Conservation (phyloP, 2,329 filamentous ascomycete genomes). For the Hypomyces rosellus region DNA sequence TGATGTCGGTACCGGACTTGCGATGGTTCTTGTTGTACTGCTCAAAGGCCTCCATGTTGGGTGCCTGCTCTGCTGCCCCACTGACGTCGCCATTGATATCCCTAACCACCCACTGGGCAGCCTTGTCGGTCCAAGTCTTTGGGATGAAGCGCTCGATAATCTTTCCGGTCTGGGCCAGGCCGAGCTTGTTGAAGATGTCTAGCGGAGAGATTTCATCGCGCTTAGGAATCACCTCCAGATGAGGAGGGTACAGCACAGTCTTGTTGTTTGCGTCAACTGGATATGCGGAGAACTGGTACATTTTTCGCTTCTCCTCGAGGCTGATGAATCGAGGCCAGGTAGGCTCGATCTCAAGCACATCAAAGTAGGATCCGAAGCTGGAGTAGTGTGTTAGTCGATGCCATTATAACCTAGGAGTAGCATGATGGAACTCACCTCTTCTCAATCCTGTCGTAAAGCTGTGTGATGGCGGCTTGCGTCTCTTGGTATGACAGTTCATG, state of each 20-base stretch:
- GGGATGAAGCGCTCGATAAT: slow-evolving; percentile 28
- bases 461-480: slow-evolving; percentile 29
- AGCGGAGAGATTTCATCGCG: slow-evolving; percentile 19
- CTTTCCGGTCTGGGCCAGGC: slow-evolving; percentile 23
- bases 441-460: slow-evolving; percentile 29
- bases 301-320: slow-evolving; percentile 23
- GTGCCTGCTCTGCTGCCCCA: slow-evolving; percentile 22
- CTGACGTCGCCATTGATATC: slow-evolving; percentile 20
- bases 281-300: slow-evolving; percentile 23
- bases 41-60: slow-evolving; percentile 24
- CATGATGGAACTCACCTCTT: slow-evolving; percentile 28
- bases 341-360: slow-evolving; percentile 27
- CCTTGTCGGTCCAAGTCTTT: slow-evolving; percentile 24
- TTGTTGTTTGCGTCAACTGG: slow-evolving; percentile 22
- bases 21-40: slow-evolving; percentile 29
- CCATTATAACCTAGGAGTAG: no score
- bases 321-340: slow-evolving; percentile 25
- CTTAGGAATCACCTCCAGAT: slow-evolving; percentile 24
- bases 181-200: slow-evolving; percentile 26
- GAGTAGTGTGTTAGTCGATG: not conserved
- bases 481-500: slow-evolving; percentile 23
- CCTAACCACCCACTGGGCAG: slow-evolving; percentile 24
- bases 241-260: slow-evolving; percentile 24
- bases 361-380: slow-evolving; percentile 29
- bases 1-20: slow-evolving; percentile 30